These are phyloP conservation scores for Isabelozyma pseudorhagii DNA, from an alignment of 805 yeast species.

Conservation along the genomic window DNA sequence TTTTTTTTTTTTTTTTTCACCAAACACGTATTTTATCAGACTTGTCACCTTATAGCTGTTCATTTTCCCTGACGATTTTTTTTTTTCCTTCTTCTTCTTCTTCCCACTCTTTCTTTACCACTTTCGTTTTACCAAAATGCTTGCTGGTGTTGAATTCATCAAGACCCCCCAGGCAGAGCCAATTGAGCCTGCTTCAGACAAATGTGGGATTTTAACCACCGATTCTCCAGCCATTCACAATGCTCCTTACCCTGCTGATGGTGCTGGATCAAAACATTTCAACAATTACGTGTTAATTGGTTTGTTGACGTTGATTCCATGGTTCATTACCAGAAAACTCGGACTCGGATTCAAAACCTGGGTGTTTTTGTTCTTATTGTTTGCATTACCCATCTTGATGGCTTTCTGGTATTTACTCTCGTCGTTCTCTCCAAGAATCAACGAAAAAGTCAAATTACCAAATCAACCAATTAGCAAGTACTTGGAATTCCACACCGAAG, in stretches of 20 bases:
- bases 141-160: slow-evolving; percentile 49
- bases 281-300: slow-evolving; percentile 54
- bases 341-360: slow-evolving; percentile 72
- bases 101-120: neutral
- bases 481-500: slow-evolving; percentile 76
- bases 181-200: slow-evolving; percentile 27
- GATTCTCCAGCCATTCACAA: slow-evolving; percentile 71
- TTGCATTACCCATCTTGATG: slow-evolving; percentile 69
- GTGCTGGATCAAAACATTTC: slow-evolving; percentile 79
- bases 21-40: neutral
- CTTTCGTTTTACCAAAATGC: slow-evolving; percentile 17
- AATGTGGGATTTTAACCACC: slow-evolving; percentile 36
- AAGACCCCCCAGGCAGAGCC: slow-evolving; percentile 50
- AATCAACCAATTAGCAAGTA: slow-evolving; percentile 75
- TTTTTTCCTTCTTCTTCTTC: slow-evolving; percentile 1
- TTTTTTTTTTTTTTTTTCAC: neutral
- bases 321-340: slow-evolving; percentile 56
- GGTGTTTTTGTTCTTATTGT: slow-evolving; percentile 53
- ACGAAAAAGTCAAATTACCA: slow-evolving; percentile 74
- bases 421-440: slow-evolving; percentile 74
- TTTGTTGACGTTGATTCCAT: slow-evolving; percentile 57
- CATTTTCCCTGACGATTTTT: neutral
- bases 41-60: neutral
- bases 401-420: slow-evolving; percentile 81
- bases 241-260: slow-evolving; percentile 89